phyloP scores from a whole-genome alignment of 805 yeast species.

The Kodamaea hsintzibuensis region DNA sequence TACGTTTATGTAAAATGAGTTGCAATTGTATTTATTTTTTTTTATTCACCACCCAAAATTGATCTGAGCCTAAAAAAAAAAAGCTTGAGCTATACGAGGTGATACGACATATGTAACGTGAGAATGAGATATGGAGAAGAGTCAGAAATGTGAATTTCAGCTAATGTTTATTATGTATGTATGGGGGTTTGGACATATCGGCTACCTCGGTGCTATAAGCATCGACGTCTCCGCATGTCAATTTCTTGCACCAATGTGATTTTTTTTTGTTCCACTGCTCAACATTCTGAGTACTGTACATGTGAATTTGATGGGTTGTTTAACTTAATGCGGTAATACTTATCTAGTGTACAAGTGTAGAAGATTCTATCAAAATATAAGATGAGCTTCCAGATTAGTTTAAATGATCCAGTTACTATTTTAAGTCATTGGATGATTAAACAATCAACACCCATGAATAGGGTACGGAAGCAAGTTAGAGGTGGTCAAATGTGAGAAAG shows the following conservation, averaged over 20 bases:
- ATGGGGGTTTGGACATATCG: not conserved
- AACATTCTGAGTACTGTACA: not conserved
- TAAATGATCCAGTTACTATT: too few species aligned
- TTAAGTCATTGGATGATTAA: too few species aligned
- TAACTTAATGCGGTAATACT: slow-evolving; percentile 5
- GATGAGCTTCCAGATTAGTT: not conserved
- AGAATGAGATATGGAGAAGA: not conserved
- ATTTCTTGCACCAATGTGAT: not conserved
- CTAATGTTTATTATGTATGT: not conserved
- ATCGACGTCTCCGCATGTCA: not conserved
- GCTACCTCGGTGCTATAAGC: not conserved
- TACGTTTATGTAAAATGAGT: slow-evolving; percentile 5
- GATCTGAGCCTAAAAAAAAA: slow-evolving; percentile 3
- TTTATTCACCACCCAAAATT: not conserved
- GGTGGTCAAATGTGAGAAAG: too few species aligned
- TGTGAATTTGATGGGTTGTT: slow-evolving; percentile 2
- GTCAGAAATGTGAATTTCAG: not conserved
- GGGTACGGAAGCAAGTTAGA: not conserved
- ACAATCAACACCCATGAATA: too few species aligned
- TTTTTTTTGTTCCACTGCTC: not conserved
- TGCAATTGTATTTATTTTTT: slow-evolving; percentile 2
- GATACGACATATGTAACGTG: not conserved
- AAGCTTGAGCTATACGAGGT: not conserved
- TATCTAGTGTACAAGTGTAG: not conserved
- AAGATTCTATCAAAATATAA: not conserved